Percentiles rank a stretch among this genome's conserved stretches.
Evolutionary conservation across 108 stramenopile species (phyloP).

Genomic region (Seminavis robusta): DNA sequence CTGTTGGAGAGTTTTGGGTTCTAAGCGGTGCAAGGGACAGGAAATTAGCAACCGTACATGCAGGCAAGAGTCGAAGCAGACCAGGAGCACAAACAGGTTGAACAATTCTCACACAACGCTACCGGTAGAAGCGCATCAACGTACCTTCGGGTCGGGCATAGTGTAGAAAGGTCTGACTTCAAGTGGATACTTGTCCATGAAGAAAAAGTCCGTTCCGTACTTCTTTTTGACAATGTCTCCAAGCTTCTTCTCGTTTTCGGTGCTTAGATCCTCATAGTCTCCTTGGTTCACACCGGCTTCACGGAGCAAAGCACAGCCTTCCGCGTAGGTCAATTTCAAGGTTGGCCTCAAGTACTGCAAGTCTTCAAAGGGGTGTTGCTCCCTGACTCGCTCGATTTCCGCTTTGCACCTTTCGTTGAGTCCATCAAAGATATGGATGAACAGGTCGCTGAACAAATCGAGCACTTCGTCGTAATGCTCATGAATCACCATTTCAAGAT

Average conservation of each 20-base stretch:
- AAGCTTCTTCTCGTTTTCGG: constrained; percentile 96
- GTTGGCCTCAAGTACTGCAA: constrained; percentile 90
- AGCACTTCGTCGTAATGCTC: constrained; percentile 99
- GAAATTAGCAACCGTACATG: no score
- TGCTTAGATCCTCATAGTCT: constrained; percentile 94
- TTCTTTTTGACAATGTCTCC: constrained; percentile 95
- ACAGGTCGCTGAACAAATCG: constrained; percentile 94
- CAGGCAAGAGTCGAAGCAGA: neutral
- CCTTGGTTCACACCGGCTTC: constrained; percentile 85
- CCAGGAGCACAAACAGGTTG: neutral
- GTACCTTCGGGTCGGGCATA: constrained; percentile 92
- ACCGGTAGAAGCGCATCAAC: constrained; percentile 10
- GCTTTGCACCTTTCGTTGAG: constrained; percentile 77
- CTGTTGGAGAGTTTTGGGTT: constrained; percentile 92
- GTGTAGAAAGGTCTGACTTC: constrained; percentile 98
- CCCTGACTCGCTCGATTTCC: constrained; percentile 89
- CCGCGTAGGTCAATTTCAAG: constrained; percentile 90
- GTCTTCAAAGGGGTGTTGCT: constrained; percentile 97
- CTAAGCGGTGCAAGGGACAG: no score
- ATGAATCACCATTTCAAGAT: constrained; percentile 98
- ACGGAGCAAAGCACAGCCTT: constrained; percentile 84
- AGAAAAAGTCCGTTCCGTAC: constrained; percentile 98
- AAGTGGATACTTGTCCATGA: constrained; percentile 99
- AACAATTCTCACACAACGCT: no score
- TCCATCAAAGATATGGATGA: constrained; percentile 96